Evolutionary conservation across 495 filamentous ascomycete genomes (phyloP), one percentile per base, ranked within the genome.

Genomic region (Hypoxylon trugodes): DNA sequence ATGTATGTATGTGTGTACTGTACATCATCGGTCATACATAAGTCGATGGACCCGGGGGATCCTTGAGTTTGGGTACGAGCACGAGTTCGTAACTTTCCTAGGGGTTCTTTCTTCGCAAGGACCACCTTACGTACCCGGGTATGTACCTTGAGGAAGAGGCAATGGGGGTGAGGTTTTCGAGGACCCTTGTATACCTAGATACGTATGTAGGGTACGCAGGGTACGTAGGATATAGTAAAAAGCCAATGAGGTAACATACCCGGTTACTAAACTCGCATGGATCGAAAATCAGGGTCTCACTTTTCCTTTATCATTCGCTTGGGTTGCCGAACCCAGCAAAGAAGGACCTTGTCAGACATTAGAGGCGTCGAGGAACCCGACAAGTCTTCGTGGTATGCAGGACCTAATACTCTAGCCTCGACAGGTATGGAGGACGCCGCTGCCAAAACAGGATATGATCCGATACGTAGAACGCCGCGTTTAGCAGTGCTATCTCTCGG

Each of bases 331-430:
- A 54, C 55, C 35, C 16, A 52, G 48, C 22, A 54, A 36, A 35
- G 47, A 22, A 41, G 42, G 33, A 15, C 28, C 36, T 47, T 49
- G 62, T 65, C 55, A 65, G 30, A 33, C 40, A 45, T 48, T 61
- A 35, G 53, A 18, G 59, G 43, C 37, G 15, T 58, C 24, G n/a
- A 61, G 46, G 26, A 50, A 61, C 47, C 63, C 63, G 63, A 57
- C 57, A 61, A 61, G 57, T 66, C 32, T 54, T 67, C 64, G 64
- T 62, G 41, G 58, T 13, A 42, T 53, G 52, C 47, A 49, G 58
- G 35, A 42, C 47, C 24, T 35, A 35, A n/a, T 18, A 52, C 38
- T 13, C 52, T 66, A 66, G 63, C 63, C 63, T 66, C 35, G 46
- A 38, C 38, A 61, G 62, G 63, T 61, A 51, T 61, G 51, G 36